These are phyloP conservation scores for Rubroboletus satanas DNA, from an alignment of 768 basidiomycete genomes.

Conservation along the genomic window DNA sequence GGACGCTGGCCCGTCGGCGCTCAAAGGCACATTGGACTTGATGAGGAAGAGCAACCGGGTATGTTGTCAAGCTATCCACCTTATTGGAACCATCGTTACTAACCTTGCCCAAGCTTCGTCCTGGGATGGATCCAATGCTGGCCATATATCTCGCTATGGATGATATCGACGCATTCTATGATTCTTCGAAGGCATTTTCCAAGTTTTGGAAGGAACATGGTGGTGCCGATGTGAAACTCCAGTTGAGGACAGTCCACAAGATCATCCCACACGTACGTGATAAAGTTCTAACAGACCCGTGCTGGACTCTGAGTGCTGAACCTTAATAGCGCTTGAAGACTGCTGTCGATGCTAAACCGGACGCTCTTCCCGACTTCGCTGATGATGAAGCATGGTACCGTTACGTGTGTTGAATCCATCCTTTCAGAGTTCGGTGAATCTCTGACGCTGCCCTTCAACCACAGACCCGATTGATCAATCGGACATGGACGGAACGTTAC, in stretches of 20 bases:
- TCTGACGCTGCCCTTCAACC: neutral
- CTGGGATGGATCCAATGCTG: neutral
- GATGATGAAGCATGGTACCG: constrained; percentile 35
- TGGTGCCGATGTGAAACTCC: constrained; percentile 20
- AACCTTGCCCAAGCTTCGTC: constrained; percentile 12
- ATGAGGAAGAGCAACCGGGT: constrained; percentile 19
- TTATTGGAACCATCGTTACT: neutral
- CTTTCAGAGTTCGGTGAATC: neutral
- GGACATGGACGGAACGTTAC: constrained; percentile 27
- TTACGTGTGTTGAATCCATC: constrained; percentile 18
- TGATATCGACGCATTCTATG: constrained; percentile 29
- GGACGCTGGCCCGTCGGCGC: constrained; percentile 1
- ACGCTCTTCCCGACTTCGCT: constrained; percentile 33
- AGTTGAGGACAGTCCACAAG: constrained; percentile 26
- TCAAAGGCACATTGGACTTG: constrained; percentile 1
- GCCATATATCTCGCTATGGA: constrained; percentile 5
- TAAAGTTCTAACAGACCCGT: neutral
- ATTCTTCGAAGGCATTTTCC: constrained; percentile 36
- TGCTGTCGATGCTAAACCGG: constrained; percentile 22
- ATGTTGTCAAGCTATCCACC: neutral
- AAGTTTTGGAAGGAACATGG: constrained; percentile 32
- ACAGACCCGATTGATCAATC: constrained; percentile 19
- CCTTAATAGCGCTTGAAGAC: constrained; percentile 32
- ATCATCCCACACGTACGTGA: constrained; percentile 40
- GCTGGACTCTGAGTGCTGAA: neutral